Percentiles rank a stretch among this genome's conserved stretches.
phyloP scores from a whole-genome alignment of 2,329 filamentous ascomycete genomes.

The Aspergillus phoenicis region DNA sequence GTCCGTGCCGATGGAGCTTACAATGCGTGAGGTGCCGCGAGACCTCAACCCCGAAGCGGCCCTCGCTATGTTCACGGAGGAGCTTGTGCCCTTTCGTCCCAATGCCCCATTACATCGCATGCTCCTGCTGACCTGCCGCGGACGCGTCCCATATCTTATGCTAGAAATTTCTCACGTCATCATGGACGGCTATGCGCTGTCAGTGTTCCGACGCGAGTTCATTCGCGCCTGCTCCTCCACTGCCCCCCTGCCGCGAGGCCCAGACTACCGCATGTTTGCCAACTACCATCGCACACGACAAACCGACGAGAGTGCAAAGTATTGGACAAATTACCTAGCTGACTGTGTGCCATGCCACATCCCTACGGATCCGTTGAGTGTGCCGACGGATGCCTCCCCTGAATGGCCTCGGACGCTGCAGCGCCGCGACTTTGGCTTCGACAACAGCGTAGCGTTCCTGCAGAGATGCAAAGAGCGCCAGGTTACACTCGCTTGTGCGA shows the following conservation, averaged over 20 bases:
- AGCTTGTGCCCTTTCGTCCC: not conserved
- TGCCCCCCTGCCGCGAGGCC: not conserved
- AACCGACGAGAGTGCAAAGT: not conserved
- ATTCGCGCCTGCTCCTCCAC: not conserved
- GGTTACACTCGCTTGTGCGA: slow-evolving; percentile 1
- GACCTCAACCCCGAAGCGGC: not conserved
- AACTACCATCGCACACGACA: not conserved
- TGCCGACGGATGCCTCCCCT: not conserved
- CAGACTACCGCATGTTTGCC: not conserved
- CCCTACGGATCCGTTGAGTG: not conserved
- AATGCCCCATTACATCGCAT: not conserved
- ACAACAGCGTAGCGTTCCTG: not conserved
- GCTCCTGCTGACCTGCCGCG: not conserved
- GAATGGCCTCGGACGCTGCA: not conserved
- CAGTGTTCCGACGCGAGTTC: not conserved
- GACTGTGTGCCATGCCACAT: not conserved
- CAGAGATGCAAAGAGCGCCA: not conserved
- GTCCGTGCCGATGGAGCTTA: not conserved
- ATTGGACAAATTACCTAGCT: not conserved
- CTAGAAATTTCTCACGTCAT: not conserved
- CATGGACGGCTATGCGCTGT: not conserved
- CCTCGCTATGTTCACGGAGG: not conserved
- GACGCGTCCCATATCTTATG: not conserved
- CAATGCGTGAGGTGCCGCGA: not conserved
- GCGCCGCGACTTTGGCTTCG: not conserved